Evolutionary conservation across 2,329 filamentous ascomycete genomes (phyloP).

Genomic region (Sporothrix schenckii): DNA sequence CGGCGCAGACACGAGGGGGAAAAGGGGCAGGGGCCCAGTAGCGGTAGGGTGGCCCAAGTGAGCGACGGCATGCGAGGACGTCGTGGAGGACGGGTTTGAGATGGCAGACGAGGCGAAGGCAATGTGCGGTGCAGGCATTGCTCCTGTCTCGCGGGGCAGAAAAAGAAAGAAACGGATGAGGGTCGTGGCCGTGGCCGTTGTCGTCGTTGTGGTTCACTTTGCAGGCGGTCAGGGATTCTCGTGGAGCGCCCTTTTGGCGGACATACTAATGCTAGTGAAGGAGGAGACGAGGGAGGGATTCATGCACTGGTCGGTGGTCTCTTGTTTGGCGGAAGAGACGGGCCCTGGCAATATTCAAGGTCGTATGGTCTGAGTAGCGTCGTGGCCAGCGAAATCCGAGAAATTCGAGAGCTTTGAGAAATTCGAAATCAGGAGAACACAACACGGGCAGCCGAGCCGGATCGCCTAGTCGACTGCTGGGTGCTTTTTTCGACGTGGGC

Average conservation of each 20-base stretch:
- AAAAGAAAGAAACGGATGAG: background rate
- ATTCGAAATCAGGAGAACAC: conserved; percentile 17
- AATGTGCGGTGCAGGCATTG: conserved; percentile 35
- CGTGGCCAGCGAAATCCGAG: background rate
- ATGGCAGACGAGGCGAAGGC: conserved; percentile 32
- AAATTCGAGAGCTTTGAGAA: background rate
- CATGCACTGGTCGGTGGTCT: background rate
- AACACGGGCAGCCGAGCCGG: conserved; percentile 21
- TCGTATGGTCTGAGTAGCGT: background rate
- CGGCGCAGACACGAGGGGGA: conserved; percentile 33
- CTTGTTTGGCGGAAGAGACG: conserved; percentile 10
- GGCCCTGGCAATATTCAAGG: conserved; percentile 15
- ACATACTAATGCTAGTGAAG: conserved; percentile 24
- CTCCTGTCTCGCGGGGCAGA: conserved; percentile 16
- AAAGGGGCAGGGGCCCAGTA: conserved; percentile 30
- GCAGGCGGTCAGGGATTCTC: conserved; percentile 27
- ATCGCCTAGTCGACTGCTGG: conserved; percentile 18
- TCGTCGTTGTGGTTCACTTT: conserved; percentile 10
- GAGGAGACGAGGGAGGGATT: conserved; percentile 4
- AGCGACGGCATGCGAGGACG: conserved; percentile 13
- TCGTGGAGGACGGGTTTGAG: conserved; percentile 26
- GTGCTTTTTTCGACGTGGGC: background rate
- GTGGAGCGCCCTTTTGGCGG: conserved; percentile 21
- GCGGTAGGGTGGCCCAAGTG: conserved; percentile 21
- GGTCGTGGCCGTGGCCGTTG: conserved; percentile 1